These are phyloP conservation scores for Diaporthe sp. DNA, from an alignment of 2,329 filamentous ascomycete species.

Conservation along the genomic window DNA sequence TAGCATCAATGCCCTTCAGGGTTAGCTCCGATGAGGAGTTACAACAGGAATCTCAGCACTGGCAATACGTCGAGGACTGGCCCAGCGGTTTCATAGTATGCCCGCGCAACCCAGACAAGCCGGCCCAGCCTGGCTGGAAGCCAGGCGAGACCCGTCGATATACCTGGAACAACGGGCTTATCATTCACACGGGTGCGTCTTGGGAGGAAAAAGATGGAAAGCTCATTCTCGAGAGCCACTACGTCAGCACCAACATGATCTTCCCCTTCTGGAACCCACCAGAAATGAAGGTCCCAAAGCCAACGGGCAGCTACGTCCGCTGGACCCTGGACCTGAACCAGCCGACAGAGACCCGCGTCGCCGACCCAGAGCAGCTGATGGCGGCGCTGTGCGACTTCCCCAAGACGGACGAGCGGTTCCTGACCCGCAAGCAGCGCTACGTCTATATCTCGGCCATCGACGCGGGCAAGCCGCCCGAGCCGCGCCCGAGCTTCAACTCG, in stretches of 20 bases:
- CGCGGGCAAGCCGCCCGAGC: not conserved
- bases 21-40: not conserved
- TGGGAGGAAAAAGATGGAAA: not conserved
- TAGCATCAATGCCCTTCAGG: not conserved
- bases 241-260: conserved; percentile 7
- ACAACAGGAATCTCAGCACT: not conserved
- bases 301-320: not conserved
- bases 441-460: conserved; percentile 1
- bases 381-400: not conserved
- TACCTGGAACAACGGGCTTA: conserved; percentile 5
- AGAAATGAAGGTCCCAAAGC: not conserved
- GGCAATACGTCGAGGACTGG: conserved; percentile 6
- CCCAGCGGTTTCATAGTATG: conserved; percentile 4
- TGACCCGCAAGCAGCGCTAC: not conserved
- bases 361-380: not conserved
- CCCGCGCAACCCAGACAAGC: not conserved
- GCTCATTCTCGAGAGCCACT: not conserved
- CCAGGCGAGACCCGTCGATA: conserved; percentile 6
- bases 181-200: not conserved
- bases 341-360: not conserved
- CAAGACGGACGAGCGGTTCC: conserved; percentile 13
- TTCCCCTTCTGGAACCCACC: conserved; percentile 9
- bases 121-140: not conserved
- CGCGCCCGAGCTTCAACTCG: conserved; percentile 1
- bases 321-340: not conserved